These are phyloP conservation scores for Boletus rubescentipes DNA, from an alignment of 768 basidiomycete genomes.

Conservation along the genomic window DNA sequence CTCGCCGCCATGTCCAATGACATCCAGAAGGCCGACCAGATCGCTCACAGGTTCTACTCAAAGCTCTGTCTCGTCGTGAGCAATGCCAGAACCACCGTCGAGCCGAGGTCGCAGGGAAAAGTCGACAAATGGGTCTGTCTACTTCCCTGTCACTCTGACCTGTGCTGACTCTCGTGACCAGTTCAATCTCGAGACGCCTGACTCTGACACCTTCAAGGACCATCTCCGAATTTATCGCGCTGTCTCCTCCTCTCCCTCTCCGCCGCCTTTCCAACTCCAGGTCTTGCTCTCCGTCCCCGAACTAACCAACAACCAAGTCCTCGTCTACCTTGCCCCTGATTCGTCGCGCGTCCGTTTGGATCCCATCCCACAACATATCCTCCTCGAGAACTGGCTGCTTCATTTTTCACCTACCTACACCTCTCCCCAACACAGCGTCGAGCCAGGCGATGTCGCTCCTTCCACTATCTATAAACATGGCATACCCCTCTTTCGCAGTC, in stretches of 20 bases:
- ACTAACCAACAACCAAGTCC: constrained; percentile 63
- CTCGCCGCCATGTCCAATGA: constrained; percentile 49
- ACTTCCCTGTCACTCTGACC: background rate
- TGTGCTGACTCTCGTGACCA: constrained; percentile 25
- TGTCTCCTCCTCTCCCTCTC: constrained; percentile 36
- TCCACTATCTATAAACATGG: constrained; percentile 84
- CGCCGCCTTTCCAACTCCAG: constrained; percentile 60
- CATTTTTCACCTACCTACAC: constrained; percentile 37
- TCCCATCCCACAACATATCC: constrained; percentile 64
- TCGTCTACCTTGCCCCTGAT: constrained; percentile 63
- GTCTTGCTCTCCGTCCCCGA: constrained; percentile 73
- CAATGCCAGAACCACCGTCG: constrained; percentile 66
- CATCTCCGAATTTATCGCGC: constrained; percentile 58
- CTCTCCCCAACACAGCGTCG: constrained; percentile 21
- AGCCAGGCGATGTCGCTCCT: constrained; percentile 53
- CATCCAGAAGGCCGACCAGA: constrained; percentile 77
- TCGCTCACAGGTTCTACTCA: constrained; percentile 78
- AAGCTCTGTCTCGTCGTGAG: constrained; percentile 78
- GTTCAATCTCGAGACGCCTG: constrained; percentile 84
- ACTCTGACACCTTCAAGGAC: constrained; percentile 65
- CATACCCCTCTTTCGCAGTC: constrained; percentile 76
- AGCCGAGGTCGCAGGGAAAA: constrained; percentile 44
- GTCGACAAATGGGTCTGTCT: constrained; percentile 79
- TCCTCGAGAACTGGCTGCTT: constrained; percentile 73
- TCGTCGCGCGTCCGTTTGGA: constrained; percentile 63